Evolutionary conservation across 2,329 filamentous ascomycete species (phyloP).

Genomic region (Neofusicoccum parvum): DNA sequence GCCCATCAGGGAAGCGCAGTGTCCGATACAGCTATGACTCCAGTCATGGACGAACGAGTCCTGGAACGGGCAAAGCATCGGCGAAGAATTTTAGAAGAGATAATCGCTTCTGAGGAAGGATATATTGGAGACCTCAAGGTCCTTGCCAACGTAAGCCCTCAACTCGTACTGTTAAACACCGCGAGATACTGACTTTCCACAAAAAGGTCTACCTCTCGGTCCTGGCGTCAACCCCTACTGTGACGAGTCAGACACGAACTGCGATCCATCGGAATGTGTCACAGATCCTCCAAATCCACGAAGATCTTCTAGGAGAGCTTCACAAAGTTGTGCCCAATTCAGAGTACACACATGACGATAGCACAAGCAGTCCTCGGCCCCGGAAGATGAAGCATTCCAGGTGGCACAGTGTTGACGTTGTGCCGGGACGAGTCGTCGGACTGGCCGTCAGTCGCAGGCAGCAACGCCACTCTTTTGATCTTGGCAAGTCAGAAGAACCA

Average conservation of each 20-base stretch:
- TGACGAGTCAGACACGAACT: slow-evolving; percentile 65
- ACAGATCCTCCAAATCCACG: slow-evolving; percentile 80
- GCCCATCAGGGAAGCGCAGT: slow-evolving; percentile 61
- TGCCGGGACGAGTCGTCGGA: slow-evolving; percentile 41
- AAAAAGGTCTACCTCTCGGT: slow-evolving; percentile 53
- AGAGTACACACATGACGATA: slow-evolving; percentile 42
- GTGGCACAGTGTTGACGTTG: slow-evolving; percentile 51
- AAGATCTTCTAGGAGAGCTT: slow-evolving; percentile 75
- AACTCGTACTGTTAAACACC: neutral
- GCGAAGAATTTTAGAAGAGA: slow-evolving; percentile 78
- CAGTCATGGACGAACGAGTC: slow-evolving; percentile 65
- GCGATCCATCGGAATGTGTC: slow-evolving; percentile 79
- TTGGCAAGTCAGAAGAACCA: slow-evolving; percentile 43
- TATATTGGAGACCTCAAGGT: slow-evolving; percentile 89
- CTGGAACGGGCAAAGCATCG: slow-evolving; percentile 73
- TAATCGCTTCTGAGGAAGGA: slow-evolving; percentile 82
- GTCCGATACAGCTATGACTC: slow-evolving; percentile 54
- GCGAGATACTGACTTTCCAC: neutral
- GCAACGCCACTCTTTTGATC: slow-evolving; percentile 50
- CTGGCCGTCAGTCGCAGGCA: slow-evolving; percentile 37
- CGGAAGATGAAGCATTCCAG: slow-evolving; percentile 46
- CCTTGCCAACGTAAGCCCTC: slow-evolving; percentile 71
- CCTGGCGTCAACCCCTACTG: slow-evolving; percentile 68
- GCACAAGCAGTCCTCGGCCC: slow-evolving; percentile 24
- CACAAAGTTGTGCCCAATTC: slow-evolving; percentile 71